These are phyloP conservation scores for Sequoiadendron giganteum DNA, from an alignment of 75 land plant genomes.

Conservation along the genomic window DNA sequence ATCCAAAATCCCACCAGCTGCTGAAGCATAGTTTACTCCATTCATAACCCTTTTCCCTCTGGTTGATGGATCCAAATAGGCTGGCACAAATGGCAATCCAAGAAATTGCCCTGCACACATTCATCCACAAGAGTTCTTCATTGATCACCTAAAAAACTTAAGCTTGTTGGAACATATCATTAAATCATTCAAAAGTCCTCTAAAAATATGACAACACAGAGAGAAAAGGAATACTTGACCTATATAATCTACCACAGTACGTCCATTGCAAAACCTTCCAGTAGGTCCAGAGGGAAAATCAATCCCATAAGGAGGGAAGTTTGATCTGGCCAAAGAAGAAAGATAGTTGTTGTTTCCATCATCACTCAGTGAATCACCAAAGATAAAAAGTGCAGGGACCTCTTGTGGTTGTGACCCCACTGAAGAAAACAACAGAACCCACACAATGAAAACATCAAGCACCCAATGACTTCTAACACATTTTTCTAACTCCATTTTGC, in stretches of 20 bases:
- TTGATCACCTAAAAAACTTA: too few relatives aligned
- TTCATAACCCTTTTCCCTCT: constrained; percentile 20
- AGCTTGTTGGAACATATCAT: neutral
- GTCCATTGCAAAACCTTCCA: constrained; percentile 83
- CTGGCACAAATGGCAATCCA: constrained; percentile 41
- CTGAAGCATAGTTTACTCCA: constrained; percentile 59
- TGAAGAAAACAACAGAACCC: neutral
- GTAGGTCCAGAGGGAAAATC: constrained; percentile 72
- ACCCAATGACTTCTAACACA: neutral
- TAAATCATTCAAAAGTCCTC: neutral
- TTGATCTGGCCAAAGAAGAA: constrained; percentile 51
- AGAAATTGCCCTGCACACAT: constrained; percentile 33
- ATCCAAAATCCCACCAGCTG: constrained; percentile 58
- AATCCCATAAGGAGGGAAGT: constrained; percentile 72
- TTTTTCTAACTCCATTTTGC: neutral
- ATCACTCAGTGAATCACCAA: constrained; percentile 82
- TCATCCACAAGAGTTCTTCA: neutral
- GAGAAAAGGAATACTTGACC: constrained; percentile 21
- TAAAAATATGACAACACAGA: neutral
- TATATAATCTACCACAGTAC: constrained; percentile 58
- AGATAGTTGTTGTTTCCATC: constrained; percentile 79
- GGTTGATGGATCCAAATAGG: constrained; percentile 37
- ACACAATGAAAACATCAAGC: neutral
- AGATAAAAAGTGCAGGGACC: constrained; percentile 66
- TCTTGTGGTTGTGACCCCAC: neutral